Base-by-base conservation (phyloP, 192 early-diverging fungal species). In the Globomyces pollinis-pini region DNA sequence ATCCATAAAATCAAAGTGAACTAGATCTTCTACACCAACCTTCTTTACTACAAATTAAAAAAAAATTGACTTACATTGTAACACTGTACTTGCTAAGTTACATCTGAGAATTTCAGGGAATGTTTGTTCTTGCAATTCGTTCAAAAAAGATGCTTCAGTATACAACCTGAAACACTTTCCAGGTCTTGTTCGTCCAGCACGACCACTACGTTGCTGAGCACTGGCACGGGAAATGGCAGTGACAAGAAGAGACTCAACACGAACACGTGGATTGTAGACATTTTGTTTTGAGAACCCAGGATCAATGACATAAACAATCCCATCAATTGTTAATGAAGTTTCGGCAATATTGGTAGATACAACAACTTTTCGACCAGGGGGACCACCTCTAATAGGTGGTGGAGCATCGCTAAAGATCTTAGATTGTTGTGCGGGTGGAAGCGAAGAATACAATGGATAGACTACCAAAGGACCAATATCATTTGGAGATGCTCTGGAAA, bases 1-100 rank as follows among this genome's bases (percentile, higher is more conserved):
- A 60, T 99, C 96, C 93, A 99, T 96, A 44, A 98, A 96, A 73
- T 99, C 97, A 70, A 99, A 94, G 62, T 99, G 93, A 2, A 98
- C 94, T 34, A 99, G 72, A 69, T 98, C 93, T 64, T 98, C 88
- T 68, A 99, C 90, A 3, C 93, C 91, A 15, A 99, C 78, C 68
- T 95, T 95, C n/a, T n/a, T n/a, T n/a, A n/a, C n/a, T n/a, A n/a
- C n/a, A n/a, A n/a, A n/a, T n/a, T n/a, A n/a, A n/a, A n/a, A n/a
- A n/a, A n/a, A n/a, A n/a, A n/a, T n/a, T n/a, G n/a, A n/a, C 77
- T 96, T 96, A 62, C 98, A 76, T 72, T 98, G 96, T 72, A 99
- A 75, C 9, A 99, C 95, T 15, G 93, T 88, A n/a, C 84, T 84
- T 2, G 93, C 91, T 74, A 99, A 73, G 66, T 99, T 99, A 67